Percentiles rank a stretch among this genome's conserved stretches.
phyloP scores from a whole-genome alignment of 257 asterid species.

The Solanum rostratum region DNA sequence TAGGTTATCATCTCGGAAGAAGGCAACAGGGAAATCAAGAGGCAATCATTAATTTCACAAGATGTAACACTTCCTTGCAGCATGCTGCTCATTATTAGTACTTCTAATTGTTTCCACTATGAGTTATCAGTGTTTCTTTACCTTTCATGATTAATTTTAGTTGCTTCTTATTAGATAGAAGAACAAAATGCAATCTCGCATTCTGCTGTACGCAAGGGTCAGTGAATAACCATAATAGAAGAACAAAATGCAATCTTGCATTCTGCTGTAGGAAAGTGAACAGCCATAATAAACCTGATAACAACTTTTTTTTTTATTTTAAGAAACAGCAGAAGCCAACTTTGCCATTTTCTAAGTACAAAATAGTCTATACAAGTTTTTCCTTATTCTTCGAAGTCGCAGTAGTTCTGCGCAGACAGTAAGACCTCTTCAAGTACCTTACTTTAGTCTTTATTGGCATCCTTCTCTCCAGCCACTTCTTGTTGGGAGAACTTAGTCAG shows the following conservation, averaged over 20 bases:
- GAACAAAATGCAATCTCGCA: background rate
- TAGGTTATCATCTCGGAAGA: background rate
- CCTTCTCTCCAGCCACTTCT: background rate
- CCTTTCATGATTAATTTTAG: background rate
- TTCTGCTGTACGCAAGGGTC: background rate
- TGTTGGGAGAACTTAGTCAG: background rate
- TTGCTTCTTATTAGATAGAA: background rate
- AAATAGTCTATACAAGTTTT: background rate
- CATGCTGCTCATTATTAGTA: background rate
- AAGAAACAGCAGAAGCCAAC: background rate
- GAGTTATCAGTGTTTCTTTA: background rate
- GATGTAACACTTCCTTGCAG: background rate
- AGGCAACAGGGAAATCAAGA: background rate
- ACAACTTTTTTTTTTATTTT: background rate
- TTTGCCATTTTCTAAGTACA: background rate
- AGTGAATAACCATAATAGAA: background rate
- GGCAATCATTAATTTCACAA: background rate
- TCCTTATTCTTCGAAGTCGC: background rate
- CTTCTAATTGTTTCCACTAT: background rate
- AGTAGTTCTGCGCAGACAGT: background rate
- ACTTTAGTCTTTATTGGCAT: constrained; percentile 1
- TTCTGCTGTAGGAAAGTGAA: background rate
- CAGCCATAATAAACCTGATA: background rate
- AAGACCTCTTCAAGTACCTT: constrained; percentile 19
- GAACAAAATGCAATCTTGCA: background rate